Percentiles rank a stretch among this genome's conserved stretches.
These are phyloP conservation scores for Xylaria digitata DNA, from an alignment of 2,329 filamentous ascomycete species.

Conservation along the genomic window DNA sequence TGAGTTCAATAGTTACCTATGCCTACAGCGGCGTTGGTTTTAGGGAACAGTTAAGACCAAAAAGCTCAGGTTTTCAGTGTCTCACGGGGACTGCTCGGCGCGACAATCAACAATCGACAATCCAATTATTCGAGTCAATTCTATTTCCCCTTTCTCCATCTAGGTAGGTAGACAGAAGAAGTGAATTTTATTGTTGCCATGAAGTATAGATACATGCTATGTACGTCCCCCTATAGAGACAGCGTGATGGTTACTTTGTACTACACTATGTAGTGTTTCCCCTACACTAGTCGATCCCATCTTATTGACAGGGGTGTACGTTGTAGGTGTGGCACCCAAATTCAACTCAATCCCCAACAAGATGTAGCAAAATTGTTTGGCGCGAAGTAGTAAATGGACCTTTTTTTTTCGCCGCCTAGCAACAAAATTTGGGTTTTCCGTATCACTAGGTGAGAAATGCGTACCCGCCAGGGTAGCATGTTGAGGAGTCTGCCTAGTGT, in stretches of 20 bases:
- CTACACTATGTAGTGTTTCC: background rate
- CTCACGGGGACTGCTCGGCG: background rate
- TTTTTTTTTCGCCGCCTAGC: constrained; percentile 18
- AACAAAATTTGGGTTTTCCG: constrained; percentile 25
- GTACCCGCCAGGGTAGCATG: constrained; percentile 23
- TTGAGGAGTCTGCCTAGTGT: constrained; percentile 26
- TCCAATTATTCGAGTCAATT: background rate
- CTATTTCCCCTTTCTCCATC: background rate
- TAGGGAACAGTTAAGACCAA: no score
- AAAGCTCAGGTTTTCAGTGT: background rate
- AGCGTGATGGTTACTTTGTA: background rate
- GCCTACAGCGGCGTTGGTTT: no score
- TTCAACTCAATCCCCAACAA: constrained; percentile 57
- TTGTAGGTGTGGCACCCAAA: constrained; percentile 53
- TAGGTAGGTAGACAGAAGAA: background rate
- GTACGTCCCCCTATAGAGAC: no score
- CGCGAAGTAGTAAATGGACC: constrained; percentile 36
- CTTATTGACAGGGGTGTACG: constrained; percentile 17
- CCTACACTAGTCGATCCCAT: constrained; percentile 5
- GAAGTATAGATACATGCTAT: constrained; percentile 1
- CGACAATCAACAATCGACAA: background rate
- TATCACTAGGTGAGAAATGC: constrained; percentile 17
- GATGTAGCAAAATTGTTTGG: constrained; percentile 49
- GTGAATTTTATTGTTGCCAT: background rate
- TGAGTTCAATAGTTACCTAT: no score